phyloP scores from a whole-genome alignment of 2,329 filamentous ascomycete genomes.

The Aureobasidium leucospermi region DNA sequence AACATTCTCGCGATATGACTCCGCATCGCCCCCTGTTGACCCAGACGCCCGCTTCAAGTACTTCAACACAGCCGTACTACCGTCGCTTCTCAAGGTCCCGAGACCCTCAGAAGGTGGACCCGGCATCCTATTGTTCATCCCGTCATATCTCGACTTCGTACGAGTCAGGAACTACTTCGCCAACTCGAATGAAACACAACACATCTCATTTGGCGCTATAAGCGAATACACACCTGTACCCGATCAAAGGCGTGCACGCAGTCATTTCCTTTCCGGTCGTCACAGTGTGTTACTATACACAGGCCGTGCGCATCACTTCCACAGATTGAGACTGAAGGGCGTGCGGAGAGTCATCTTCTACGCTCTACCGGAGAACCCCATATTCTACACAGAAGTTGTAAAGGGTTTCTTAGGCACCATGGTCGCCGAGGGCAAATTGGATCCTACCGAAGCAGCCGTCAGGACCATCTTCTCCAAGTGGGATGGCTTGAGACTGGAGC shows the following conservation, averaged over 20 bases:
- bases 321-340: constrained; percentile 74
- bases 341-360: constrained; percentile 85
- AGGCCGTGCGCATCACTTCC: constrained; percentile 93
- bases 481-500: constrained; percentile 81
- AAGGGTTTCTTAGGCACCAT: constrained; percentile 54
- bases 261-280: constrained; percentile 76
- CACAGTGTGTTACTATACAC: constrained; percentile 84
- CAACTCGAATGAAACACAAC: constrained; percentile 51
- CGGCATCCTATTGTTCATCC: constrained; percentile 82
- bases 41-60: constrained; percentile 86
- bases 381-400: constrained; percentile 71
- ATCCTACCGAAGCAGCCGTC: constrained; percentile 41
- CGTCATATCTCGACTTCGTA: constrained; percentile 91
- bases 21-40: constrained; percentile 61
- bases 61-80: constrained; percentile 76
- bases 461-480: constrained; percentile 72
- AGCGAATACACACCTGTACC: constrained; percentile 78
- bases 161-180: constrained; percentile 88
- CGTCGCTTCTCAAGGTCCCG: constrained; percentile 62
- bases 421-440: constrained; percentile 53
- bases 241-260: constrained; percentile 75
- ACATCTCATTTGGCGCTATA: constrained; percentile 69
- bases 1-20: constrained; percentile 82
- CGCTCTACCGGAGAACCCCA: constrained; percentile 77
- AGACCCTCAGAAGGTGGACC: constrained; percentile 45